Percentiles rank a stretch among this genome's conserved stretches.
These are phyloP conservation scores for Saururus chinensis DNA, from an alignment of 164 flowering plant species.

Conservation along the genomic window DNA sequence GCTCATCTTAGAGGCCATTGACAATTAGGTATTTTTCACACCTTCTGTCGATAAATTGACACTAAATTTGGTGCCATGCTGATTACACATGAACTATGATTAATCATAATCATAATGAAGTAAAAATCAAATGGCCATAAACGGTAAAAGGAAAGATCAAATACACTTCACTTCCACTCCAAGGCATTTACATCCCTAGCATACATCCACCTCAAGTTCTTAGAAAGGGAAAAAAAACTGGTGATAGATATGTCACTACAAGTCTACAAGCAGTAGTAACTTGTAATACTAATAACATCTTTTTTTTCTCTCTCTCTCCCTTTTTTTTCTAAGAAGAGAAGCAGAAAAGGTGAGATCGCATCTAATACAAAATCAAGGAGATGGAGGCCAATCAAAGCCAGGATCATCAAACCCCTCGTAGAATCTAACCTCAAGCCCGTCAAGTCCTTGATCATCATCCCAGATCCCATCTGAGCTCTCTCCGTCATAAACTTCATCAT, in stretches of 20 bases:
- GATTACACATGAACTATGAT: no score
- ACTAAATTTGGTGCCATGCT: no score
- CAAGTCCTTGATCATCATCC: constrained; percentile 38
- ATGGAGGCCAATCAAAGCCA: constrained; percentile 33
- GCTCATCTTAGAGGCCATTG: no score
- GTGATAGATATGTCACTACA: not conserved
- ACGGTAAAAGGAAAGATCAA: no score
- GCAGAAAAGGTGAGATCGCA: not conserved
- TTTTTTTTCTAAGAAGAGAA: not conserved
- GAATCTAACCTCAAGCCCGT: constrained; percentile 36
- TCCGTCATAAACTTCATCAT: constrained; percentile 21
- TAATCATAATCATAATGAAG: no score
- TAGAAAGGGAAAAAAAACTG: constrained; percentile 7
- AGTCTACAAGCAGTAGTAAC: not conserved
- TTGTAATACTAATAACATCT: not conserved
- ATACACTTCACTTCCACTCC: constrained; percentile 8
- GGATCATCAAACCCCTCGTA: constrained; percentile 27
- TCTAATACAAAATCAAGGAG: constrained; percentile 12
- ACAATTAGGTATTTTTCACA: no score
- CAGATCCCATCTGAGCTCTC: constrained; percentile 26
- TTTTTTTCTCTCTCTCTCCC: not conserved
- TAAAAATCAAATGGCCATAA: no score
- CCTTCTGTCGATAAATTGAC: no score
- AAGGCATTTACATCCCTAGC: constrained; percentile 15
- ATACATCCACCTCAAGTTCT: constrained; percentile 9